These are phyloP conservation scores for Crithidia fasciculata DNA, from an alignment of 208 protist species.

Conservation along the genomic window DNA sequence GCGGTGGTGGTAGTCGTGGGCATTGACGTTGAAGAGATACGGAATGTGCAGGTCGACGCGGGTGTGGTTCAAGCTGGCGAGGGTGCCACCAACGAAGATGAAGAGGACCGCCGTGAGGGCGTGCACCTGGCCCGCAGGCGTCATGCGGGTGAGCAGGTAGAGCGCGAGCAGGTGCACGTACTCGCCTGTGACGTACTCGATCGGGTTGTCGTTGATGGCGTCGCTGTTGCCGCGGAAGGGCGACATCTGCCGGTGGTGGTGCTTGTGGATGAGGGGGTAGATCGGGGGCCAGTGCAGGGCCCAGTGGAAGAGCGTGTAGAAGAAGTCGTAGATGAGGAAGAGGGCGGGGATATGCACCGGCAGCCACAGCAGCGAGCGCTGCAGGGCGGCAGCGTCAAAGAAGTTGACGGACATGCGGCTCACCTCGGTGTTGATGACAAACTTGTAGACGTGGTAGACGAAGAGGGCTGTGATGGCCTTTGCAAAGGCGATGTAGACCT, in stretches of 20 bases:
- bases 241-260: conserved; percentile 90
- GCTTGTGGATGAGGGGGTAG: conserved; percentile 91
- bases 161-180: conserved; percentile 88
- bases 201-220: conserved; percentile 91
- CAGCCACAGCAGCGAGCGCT: conserved; percentile 52
- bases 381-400: conserved; percentile 23
- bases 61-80: conserved; percentile 92
- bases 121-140: conserved; percentile 64
- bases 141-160: conserved; percentile 72
- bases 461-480: conserved; percentile 69
- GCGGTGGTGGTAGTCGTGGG: conserved; percentile 91
- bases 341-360: conserved; percentile 58
- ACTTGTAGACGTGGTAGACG: conserved; percentile 69
- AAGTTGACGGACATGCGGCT: conserved; percentile 58
- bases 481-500: conserved; percentile 58
- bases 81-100: conserved; percentile 83
- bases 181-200: conserved; percentile 91
- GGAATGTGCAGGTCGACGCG: conserved; percentile 81
- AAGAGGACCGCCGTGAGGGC: conserved; percentile 65
- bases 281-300: conserved; percentile 83
- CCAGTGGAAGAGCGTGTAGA: conserved; percentile 91
- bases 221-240: conserved; percentile 91
- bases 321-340: conserved; percentile 92
- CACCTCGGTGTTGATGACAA: conserved; percentile 46
- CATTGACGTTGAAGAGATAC: conserved; percentile 84